Conservation (phyloP, 2,329 filamentous ascomycete species). For the Diaporthe citriasiana region DNA sequence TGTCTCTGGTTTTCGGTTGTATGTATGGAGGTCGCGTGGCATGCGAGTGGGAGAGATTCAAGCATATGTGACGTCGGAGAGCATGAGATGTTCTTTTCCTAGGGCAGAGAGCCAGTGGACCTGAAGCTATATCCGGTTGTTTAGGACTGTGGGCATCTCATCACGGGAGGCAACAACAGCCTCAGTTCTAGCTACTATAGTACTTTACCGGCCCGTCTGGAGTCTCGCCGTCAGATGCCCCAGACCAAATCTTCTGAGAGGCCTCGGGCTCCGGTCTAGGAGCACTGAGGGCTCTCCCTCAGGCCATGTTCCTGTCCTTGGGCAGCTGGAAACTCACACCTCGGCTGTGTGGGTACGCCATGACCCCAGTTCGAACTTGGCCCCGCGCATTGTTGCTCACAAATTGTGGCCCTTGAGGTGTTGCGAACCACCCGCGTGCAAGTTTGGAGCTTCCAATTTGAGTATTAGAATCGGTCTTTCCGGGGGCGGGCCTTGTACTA, state of each 20-base stretch:
- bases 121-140: constrained; percentile 29
- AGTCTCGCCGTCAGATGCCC: constrained; percentile 15
- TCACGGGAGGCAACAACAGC: not conserved
- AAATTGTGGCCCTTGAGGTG: constrained; percentile 21
- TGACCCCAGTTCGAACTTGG: constrained; percentile 9
- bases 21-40: not conserved
- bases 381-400: constrained; percentile 18
- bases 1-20: not conserved
- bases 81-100: constrained; percentile 1
- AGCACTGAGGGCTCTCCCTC: constrained; percentile 7
- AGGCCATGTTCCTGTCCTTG: constrained; percentile 22
- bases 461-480: constrained; percentile 25
- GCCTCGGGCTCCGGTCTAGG: constrained; percentile 34
- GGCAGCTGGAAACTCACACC: constrained; percentile 12
- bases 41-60: constrained; percentile 3
- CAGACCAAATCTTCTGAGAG: constrained; percentile 3
- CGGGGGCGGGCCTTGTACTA: constrained; percentile 17
- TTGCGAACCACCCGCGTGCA: not conserved
- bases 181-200: constrained; percentile 22
- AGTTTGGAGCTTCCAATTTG: constrained; percentile 12
- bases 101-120: constrained; percentile 1
- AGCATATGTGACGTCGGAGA: not conserved
- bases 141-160: constrained; percentile 1
- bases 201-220: constrained; percentile 3
- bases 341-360: constrained; percentile 22